Evolutionary conservation across 495 filamentous ascomycete species (phyloP).

Genomic region (Podospora pseudoanserina): DNA sequence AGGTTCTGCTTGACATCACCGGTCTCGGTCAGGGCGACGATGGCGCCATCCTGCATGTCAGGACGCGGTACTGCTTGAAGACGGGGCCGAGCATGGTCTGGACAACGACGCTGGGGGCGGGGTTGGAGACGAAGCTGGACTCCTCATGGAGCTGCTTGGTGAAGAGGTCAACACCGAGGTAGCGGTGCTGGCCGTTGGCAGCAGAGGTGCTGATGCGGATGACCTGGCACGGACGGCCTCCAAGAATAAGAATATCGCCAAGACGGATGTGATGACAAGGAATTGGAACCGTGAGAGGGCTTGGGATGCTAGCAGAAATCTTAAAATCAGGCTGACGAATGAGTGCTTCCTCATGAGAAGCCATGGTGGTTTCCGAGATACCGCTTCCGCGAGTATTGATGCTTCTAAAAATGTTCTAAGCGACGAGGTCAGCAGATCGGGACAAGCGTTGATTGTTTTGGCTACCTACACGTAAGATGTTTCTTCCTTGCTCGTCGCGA

Average conservation of each 20-base stretch:
- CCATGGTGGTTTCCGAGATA: too few relatives aligned
- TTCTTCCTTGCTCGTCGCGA: too few relatives aligned
- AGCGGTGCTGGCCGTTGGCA: conserved; percentile 98
- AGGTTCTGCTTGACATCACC: conserved; percentile 98
- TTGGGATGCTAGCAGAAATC: too few relatives aligned
- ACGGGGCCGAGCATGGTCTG: conserved; percentile 99
- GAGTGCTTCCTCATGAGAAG: too few relatives aligned
- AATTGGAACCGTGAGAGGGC: conserved; percentile 75
- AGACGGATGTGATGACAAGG: conserved; percentile 99
- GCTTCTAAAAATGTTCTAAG: too few relatives aligned
- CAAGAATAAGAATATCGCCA: conserved; percentile 96
- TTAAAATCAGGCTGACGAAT: too few relatives aligned
- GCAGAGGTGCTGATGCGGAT: conserved; percentile 98
- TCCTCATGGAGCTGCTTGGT: conserved; percentile 98
- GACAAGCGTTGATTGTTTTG: too few relatives aligned
- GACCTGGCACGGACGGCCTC: conserved; percentile 98
- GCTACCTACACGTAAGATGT: too few relatives aligned
- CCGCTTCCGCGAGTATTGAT: too few relatives aligned
- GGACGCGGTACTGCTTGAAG: conserved; percentile 99
- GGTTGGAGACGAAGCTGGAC: conserved; percentile 96
- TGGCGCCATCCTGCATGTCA: conserved; percentile 82
- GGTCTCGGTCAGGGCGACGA: conserved; percentile 53
- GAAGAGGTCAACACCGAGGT: conserved; percentile 99
- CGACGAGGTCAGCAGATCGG: too few relatives aligned
- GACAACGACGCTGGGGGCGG: conserved; percentile 89